A percentile compares a stretch with the other conserved stretches of the same genome.
These are phyloP conservation scores for Solanum chiquidenum DNA, from an alignment of 257 asterid species.

Conservation along the genomic window DNA sequence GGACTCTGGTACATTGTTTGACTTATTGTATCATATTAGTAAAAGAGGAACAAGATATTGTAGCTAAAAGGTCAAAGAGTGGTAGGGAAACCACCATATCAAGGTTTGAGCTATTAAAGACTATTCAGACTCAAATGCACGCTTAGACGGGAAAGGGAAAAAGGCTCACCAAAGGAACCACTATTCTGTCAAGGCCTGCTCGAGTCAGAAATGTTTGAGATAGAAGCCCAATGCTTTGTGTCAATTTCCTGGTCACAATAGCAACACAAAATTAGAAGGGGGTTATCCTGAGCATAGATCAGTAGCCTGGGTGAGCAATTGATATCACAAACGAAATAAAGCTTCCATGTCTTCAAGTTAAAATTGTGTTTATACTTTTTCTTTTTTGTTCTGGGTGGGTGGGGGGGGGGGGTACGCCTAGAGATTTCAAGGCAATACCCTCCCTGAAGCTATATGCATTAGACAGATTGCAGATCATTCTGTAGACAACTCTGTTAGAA, in stretches of 20 bases:
- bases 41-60: not conserved
- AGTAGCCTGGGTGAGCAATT: not conserved
- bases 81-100: not conserved
- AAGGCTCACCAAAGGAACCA: conserved; percentile 90
- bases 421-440: not conserved
- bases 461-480: not conserved
- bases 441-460: not conserved
- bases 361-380: not conserved
- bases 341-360: not conserved
- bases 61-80: not conserved
- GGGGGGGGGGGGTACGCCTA: not conserved
- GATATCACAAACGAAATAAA: not conserved
- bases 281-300: not conserved
- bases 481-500: not conserved
- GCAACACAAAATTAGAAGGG: conserved; percentile 3
- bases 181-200: conserved; percentile 71
- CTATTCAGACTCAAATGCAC: not conserved
- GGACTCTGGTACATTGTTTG: not conserved
- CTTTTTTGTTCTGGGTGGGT: not conserved
- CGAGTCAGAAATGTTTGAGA: conserved; percentile 79
- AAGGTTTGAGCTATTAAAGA: not conserved
- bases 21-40: not conserved
- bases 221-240: conserved; percentile 89
- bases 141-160: not conserved
- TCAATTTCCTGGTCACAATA: conserved; percentile 50